Evolutionary conservation across 2,329 filamentous ascomycete species (phyloP).

Genomic region (Hymenoscyphus fructigenus): DNA sequence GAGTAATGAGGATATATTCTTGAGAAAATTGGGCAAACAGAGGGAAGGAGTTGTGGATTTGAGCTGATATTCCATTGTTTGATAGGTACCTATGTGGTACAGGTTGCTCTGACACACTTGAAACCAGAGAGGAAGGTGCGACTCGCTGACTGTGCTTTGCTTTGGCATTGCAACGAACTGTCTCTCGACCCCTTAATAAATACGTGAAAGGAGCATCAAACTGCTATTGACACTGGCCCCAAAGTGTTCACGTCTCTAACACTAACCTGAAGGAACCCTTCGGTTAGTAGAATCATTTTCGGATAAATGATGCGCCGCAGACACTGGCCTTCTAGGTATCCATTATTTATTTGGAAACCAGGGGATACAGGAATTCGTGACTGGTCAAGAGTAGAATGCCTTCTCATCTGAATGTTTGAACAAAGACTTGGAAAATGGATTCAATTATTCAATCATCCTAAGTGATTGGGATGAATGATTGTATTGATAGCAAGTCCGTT

Average conservation of each 20-base stretch:
- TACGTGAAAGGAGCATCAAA: not conserved
- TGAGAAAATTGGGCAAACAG: not conserved
- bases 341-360: too few relatives aligned
- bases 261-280: not conserved
- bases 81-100: not conserved
- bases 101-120: conserved; percentile 1
- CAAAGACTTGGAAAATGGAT: too few relatives aligned
- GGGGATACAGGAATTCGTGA: too few relatives aligned
- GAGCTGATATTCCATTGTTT: not conserved
- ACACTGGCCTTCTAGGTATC: too few relatives aligned
- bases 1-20: not conserved
- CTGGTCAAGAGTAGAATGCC: too few relatives aligned
- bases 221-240: not conserved
- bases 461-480: too few relatives aligned
- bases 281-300: too few relatives aligned
- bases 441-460: too few relatives aligned
- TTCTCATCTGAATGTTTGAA: too few relatives aligned
- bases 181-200: not conserved
- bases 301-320: too few relatives aligned
- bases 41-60: not conserved
- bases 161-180: not conserved
- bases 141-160: not conserved
- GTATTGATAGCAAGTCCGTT: too few relatives aligned
- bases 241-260: not conserved
- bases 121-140: not conserved